phyloP scores from a whole-genome alignment of 2,329 filamentous ascomycete species.

The Phaeosphaeriaceae sp. region DNA sequence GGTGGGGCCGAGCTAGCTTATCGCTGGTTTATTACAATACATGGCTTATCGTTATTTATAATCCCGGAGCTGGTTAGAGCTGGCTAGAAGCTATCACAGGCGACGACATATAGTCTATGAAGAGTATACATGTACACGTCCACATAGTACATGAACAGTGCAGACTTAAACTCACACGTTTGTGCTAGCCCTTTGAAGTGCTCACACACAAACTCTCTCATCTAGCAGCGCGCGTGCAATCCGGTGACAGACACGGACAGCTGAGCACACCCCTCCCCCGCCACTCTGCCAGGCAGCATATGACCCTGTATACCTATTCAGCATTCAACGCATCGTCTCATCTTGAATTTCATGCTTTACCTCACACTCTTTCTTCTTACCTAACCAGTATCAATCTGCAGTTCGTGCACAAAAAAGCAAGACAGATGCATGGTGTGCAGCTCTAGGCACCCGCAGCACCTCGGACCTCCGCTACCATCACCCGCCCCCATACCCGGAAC shows the following conservation, averaged over 20 bases:
- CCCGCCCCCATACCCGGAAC: slow-evolving; percentile 3
- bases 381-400: neutral
- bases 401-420: neutral
- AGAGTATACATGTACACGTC: neutral
- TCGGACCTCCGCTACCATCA: slow-evolving; percentile 21
- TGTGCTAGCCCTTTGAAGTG: neutral
- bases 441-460: slow-evolving; percentile 15
- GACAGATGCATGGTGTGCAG: slow-evolving; percentile 19
- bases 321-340: slow-evolving; percentile 3
- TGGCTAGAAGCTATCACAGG: too few species aligned
- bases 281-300: slow-evolving; percentile 12
- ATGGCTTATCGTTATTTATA: slow-evolving; percentile 1
- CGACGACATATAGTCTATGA: neutral
- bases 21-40: neutral
- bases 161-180: neutral
- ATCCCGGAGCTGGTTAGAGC: neutral
- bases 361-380: neutral
- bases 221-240: neutral
- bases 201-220: neutral
- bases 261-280: slow-evolving; percentile 7
- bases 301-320: slow-evolving; percentile 5
- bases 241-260: slow-evolving; percentile 3
- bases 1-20: slow-evolving; percentile 5
- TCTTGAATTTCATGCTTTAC: slow-evolving; percentile 8
- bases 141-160: neutral